phyloP scores from a whole-genome alignment of 768 basidiomycete species.

The Mycena latifolia region DNA sequence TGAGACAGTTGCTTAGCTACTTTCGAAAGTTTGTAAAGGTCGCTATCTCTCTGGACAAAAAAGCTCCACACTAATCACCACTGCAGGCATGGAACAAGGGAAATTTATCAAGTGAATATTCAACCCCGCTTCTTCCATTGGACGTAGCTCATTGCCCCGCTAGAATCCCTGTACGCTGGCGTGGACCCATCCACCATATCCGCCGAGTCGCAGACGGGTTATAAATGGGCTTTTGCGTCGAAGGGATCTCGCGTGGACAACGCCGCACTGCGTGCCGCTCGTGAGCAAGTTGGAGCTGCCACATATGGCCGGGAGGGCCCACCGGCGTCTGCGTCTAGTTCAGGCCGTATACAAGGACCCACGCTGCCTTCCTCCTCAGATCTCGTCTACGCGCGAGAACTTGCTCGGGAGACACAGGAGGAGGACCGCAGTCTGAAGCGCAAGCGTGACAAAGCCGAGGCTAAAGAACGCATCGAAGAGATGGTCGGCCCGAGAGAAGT shows the following conservation, averaged over 20 bases:
- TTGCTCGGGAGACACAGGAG: constrained; percentile 61
- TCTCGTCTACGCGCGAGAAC: constrained; percentile 76
- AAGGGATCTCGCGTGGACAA: constrained; percentile 71
- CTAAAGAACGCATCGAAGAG: constrained; percentile 80
- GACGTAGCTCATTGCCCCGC: neutral
- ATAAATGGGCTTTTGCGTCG: constrained; percentile 90
- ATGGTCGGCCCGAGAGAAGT: constrained; percentile 83
- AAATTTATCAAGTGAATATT: constrained; percentile 69
- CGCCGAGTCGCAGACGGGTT: constrained; percentile 80
- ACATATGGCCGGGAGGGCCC: constrained; percentile 51
- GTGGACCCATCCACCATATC: constrained; percentile 66
- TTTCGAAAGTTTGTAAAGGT: constrained; percentile 95
- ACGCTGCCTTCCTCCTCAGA: constrained; percentile 78
- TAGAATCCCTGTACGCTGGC: constrained; percentile 72
- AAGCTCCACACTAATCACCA: constrained; percentile 8
- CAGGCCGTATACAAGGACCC: constrained; percentile 71
- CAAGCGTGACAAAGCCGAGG: constrained; percentile 75
- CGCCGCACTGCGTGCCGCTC: constrained; percentile 68
- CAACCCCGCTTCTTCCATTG: constrained; percentile 1
- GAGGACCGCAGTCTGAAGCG: constrained; percentile 70
- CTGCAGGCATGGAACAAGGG: constrained; percentile 86
- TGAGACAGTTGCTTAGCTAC: constrained; percentile 69
- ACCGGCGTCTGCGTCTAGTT: constrained; percentile 43
- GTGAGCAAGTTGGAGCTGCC: constrained; percentile 68
- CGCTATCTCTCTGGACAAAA: constrained; percentile 27